These are phyloP conservation scores for Cornus controversa DNA, from an alignment of 148 eudicot species.

Conservation along the genomic window DNA sequence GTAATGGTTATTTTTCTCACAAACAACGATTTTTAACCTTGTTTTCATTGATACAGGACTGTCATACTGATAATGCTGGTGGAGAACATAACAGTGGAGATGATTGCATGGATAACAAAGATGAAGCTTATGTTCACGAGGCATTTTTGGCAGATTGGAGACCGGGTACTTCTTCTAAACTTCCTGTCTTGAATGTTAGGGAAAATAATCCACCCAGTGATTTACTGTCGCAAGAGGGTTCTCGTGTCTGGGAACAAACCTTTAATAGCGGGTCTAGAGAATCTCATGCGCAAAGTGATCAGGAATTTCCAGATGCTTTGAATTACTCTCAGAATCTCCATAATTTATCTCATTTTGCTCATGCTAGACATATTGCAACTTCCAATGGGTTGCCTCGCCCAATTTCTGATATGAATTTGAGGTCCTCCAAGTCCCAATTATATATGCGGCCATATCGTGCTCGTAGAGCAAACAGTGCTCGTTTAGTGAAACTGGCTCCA, in stretches of 20 bases:
- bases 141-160: constrained; percentile 96
- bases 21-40: constrained; percentile 9
- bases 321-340: constrained; percentile 22
- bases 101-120: constrained; percentile 54
- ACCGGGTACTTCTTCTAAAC: constrained; percentile 40
- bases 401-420: constrained; percentile 24
- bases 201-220: constrained; percentile 21
- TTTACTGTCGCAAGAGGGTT: constrained; percentile 22
- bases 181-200: constrained; percentile 17
- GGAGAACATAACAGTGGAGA: constrained; percentile 63
- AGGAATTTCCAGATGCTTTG: constrained; percentile 28
- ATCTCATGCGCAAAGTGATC: constrained; percentile 25
- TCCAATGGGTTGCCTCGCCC: constrained; percentile 21
- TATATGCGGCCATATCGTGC: constrained; percentile 37
- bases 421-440: constrained; percentile 33
- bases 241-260: constrained; percentile 21
- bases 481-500: constrained; percentile 82
- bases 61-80: constrained; percentile 41
- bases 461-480: constrained; percentile 45
- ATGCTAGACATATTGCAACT: constrained; percentile 14
- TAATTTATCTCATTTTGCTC: constrained; percentile 13
- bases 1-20: background rate
- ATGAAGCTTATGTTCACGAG: constrained; percentile 90
- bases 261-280: constrained; percentile 31
- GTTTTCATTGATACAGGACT: constrained; percentile 32